Evolutionary conservation across 805 yeast genomes (phyloP).

Genomic region (Debaryomyces maramus): DNA sequence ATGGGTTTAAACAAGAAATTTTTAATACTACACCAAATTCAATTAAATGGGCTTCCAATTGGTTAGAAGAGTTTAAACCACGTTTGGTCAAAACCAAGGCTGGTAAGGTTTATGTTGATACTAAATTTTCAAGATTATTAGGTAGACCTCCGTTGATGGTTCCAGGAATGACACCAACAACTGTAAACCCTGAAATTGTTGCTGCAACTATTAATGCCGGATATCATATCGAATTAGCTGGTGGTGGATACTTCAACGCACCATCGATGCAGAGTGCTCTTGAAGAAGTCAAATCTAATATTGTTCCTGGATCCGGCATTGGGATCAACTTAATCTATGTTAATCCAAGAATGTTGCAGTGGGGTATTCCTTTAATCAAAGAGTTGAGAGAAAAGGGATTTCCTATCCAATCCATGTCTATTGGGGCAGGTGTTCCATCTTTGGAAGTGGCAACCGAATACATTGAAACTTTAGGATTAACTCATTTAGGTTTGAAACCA

Average conservation of each 20-base stretch:
- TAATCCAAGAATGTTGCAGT: slow-evolving; percentile 95
- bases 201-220: slow-evolving; percentile 95
- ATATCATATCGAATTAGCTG: slow-evolving; percentile 95
- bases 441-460: slow-evolving; percentile 96
- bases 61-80: slow-evolving; percentile 89
- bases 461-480: slow-evolving; percentile 86
- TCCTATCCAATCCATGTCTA: slow-evolving; percentile 93
- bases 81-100: slow-evolving; percentile 69
- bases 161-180: slow-evolving; percentile 99
- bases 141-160: slow-evolving; percentile 97
- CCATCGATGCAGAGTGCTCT: slow-evolving; percentile 71
- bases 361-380: slow-evolving; percentile 97
- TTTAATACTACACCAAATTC: slow-evolving; percentile 68
- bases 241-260: slow-evolving; percentile 95
- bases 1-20: slow-evolving; percentile 93
- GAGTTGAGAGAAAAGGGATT: slow-evolving; percentile 86
- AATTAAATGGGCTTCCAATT: slow-evolving; percentile 81
- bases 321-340: slow-evolving; percentile 93
- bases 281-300: slow-evolving; percentile 61
- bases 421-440: slow-evolving; percentile 99
- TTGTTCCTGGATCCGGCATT: slow-evolving; percentile 85
- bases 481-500: slow-evolving; percentile 95
- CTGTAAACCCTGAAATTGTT: slow-evolving; percentile 91
- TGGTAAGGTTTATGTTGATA: slow-evolving; percentile 83
- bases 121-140: slow-evolving; percentile 87